These are phyloP conservation scores for Arachis monticola DNA, from an alignment of 331 rosid genomes.

Conservation along the genomic window DNA sequence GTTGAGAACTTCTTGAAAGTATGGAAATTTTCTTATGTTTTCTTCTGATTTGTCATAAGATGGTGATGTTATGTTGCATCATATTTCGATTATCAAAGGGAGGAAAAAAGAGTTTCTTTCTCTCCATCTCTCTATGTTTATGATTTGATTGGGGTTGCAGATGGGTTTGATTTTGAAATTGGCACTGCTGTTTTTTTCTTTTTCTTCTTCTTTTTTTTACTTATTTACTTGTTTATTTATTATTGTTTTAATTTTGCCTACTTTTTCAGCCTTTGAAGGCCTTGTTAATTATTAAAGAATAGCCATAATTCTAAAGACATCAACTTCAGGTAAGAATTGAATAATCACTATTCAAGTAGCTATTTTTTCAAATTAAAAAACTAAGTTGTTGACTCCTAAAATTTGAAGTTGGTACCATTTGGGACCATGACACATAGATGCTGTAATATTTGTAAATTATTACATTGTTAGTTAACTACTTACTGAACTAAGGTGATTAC, in stretches of 20 bases:
- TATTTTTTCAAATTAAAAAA: background rate
- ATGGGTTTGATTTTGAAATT: too few relatives aligned
- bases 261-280: background rate
- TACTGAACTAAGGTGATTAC: background rate
- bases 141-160: too few relatives aligned
- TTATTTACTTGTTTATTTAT: background rate
- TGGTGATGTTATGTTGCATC: too few relatives aligned
- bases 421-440: too few relatives aligned
- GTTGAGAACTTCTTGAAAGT: too few relatives aligned
- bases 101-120: too few relatives aligned
- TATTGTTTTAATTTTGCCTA: conserved; percentile 2
- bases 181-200: background rate
- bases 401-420: too few relatives aligned
- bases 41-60: too few relatives aligned
- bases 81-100: too few relatives aligned
- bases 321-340: background rate
- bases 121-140: too few relatives aligned
- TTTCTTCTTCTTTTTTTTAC: background rate
- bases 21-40: too few relatives aligned
- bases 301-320: background rate
- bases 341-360: background rate
- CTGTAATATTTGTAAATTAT: background rate
- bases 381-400: too few relatives aligned
- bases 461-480: background rate
- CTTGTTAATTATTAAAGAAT: background rate